Evolutionary conservation across 768 basidiomycete genomes (phyloP), one percentile per base, ranked within the genome.

Genomic region (Stropharia rugosoannulata): DNA sequence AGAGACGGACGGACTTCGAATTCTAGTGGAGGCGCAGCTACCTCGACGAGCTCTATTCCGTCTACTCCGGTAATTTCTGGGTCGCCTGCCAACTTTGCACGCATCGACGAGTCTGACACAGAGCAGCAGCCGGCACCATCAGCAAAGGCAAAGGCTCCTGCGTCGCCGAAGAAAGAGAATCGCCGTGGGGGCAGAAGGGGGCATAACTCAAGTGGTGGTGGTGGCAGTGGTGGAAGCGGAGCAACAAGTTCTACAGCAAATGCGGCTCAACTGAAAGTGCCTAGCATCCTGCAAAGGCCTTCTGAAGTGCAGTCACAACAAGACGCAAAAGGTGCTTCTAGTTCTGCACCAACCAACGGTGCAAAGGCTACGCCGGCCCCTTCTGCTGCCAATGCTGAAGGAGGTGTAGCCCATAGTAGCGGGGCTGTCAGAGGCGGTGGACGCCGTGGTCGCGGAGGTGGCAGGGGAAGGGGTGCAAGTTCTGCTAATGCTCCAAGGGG

Each of bases 121-220:
- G 62, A 62, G 3, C 66, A 64, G 16, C 57, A 62, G 0, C n/a
- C 46, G 3, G 18, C 45, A 13, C 22, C 19, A 10, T 27, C 45
- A 15, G 11, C 45, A 27, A 46, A 46, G 45, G 27, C 42, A 0
- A 16, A 25, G 11, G 27, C 49, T 27, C 49, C 50, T 32, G 13
- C 60, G 22, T 64, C 69, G 5, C 65, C 65, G 2, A 64, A 60
- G 54, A 62, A 60, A 45, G 56, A 64, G 39, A 66, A 54, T 16
- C 48, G 62, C 47, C 44, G 68, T 53, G 50, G 66, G n/a, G 62
- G 63, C 2, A 59, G 59, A 27, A 58, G 61, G 40, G 40, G 40
- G 8, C 40, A 41, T 5, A 19, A 19, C 40, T 7, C n/a, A 15
- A 9, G 40, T 12, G 40, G 40, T 12, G 40, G 40, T 12, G 40